phyloP scores from a whole-genome alignment of 2,329 filamentous ascomycete genomes.

The Aspergillus novoparasiticus region DNA sequence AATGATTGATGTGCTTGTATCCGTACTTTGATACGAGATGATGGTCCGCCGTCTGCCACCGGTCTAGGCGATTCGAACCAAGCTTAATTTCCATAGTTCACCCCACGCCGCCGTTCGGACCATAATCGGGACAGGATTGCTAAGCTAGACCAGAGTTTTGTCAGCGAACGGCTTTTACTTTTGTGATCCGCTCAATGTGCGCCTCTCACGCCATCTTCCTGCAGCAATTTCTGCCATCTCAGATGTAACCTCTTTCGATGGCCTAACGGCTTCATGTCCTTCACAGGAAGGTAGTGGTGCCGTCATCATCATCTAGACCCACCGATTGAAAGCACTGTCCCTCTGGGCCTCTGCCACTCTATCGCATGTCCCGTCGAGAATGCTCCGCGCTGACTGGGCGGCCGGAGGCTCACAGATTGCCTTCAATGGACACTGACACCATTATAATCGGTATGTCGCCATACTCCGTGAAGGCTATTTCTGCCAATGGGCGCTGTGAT shows the following conservation, averaged over 20 bases:
- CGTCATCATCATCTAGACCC: constrained; percentile 8
- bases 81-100: background rate
- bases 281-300: constrained; percentile 23
- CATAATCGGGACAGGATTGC: constrained; percentile 1
- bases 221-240: constrained; percentile 4
- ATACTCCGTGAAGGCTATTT: constrained; percentile 13
- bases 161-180: constrained; percentile 8
- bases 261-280: constrained; percentile 22
- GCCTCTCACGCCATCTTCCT: background rate
- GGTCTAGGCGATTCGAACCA: constrained; percentile 1
- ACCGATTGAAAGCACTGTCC: constrained; percentile 9
- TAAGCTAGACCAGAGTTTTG: constrained; percentile 15
- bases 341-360: background rate
- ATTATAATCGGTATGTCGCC: constrained; percentile 47
- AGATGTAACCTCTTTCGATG: constrained; percentile 20
- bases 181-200: background rate
- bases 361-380: constrained; percentile 33
- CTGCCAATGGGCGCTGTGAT: constrained; percentile 17
- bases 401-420: constrained; percentile 28
- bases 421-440: constrained; percentile 43
- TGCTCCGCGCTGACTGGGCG: constrained; percentile 32
- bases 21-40: background rate
- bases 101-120: constrained; percentile 3
- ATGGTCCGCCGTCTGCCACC: background rate
- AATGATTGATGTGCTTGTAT: background rate